Evolutionary conservation across 805 yeast genomes (phyloP), one percentile per base, ranked within the genome.

Genomic region (Ogataea chonburiensis): DNA sequence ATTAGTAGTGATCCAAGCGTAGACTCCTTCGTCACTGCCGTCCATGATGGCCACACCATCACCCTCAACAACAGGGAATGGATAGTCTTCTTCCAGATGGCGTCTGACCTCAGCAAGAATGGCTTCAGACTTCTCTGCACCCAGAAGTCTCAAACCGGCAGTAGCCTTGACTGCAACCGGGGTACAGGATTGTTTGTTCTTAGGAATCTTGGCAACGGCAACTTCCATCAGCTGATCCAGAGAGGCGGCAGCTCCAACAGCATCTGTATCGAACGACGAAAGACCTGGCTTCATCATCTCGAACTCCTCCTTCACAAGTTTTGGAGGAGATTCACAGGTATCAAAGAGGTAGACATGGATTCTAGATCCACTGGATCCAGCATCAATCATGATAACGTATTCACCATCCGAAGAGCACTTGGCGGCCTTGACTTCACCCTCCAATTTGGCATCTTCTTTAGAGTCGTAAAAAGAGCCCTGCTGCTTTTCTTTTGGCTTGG

Each of bases 141-240:
- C 98, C 35, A 89, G 68, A 46, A 83, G 59, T 63, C 98, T 78
- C 56, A 93, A 73, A 24, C 98, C 98, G 18, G 99, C 98, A 31
- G 98, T 93, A 36, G 98, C 99, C 67, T 89, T 91, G 28, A 93
- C 96, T 1, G 97, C 94, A 30, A 93, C 75, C 5, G 98, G 98
- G 2, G 98, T 80, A 66, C 98, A 93, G 0, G 69, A 62, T 53
- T 79, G 87, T 54, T 73, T 67, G 27, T 72, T 72, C 43, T 72
- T 70, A 21, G 99, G 99, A 35, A 93, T 86, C 11, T 78, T 63
- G 22, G 78, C 69, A 50, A 89, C 53, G 0, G 99, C 98, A 9
- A 75, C 50, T 20, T 85, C 70, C 50, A 93, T 68, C 52, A 93
- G 72, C 30, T 87, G 82, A 54, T 93, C 95, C 47, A 93, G 72